Evolutionary conservation across 208 protist genomes (phyloP), one percentile per base, ranked within the genome.

Genomic region (Leishmania major): DNA sequence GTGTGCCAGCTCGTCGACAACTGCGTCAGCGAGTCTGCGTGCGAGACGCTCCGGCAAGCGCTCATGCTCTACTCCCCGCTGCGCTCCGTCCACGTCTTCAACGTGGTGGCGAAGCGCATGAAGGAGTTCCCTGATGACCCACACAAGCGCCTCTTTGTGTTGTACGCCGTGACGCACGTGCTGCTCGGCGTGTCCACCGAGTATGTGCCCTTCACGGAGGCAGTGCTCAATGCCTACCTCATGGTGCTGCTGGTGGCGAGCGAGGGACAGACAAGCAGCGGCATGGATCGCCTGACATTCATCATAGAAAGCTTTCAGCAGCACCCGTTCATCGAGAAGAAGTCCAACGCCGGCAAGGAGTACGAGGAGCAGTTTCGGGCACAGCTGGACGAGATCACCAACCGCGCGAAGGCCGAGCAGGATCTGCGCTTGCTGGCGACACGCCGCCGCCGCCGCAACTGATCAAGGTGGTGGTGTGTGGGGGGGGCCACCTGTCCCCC

Each of bases 51-150:
- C 25, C 87, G 93, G 59, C 81, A 93, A 49, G 86, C 88, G 31
- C 85, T 97, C 49, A 86, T 78, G 64, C 79, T 93, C 19, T 95
- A 95, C 78, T 86, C 85, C 4, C 93, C 92, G n/a, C 83, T 90
- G 22, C 91, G 93, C 69, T 73, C 90, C 13, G 87, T 91, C 11
- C 94, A 97, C 82, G 88, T 92, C 28, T 96, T 97, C 78, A 91
- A 90, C 84, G 89, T 95, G 40, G 80, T 95, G 47, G 91, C 94
- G 35, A 97, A 96, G 87, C 94, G 94, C 53, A 89, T 96, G 88
- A 80, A 87, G 37, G 91, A 89, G 84, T 96, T 90, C 84, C 83
- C 87, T 59, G 91, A 94, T 73, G 94, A 97, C 82, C 92, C 91
- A 25, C 89, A 96, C 86, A 96, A 96, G 84, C 92, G 92, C 35